Evolutionary conservation across 2,329 filamentous ascomycete species (phyloP), one percentile per base, ranked within the genome.

Genomic region (Diaporthe ampelina): DNA sequence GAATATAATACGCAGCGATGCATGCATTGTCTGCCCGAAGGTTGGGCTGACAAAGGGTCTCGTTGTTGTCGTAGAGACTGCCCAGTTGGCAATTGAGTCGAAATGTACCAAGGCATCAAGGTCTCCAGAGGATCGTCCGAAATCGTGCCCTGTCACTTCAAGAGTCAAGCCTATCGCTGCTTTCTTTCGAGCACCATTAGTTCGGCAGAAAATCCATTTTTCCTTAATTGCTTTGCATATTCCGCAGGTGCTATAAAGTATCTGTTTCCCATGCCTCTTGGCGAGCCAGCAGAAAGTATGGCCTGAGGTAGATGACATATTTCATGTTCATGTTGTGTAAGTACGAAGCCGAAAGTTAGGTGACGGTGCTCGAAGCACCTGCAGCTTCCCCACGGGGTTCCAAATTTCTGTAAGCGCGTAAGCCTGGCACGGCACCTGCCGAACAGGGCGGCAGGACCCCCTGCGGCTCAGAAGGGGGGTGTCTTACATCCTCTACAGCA

Each of bases 401-500:
- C n/a, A 54, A 29, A 19, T 68, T 26, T n/a, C n/a, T 54, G 45
- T n/a, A 40, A 21, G 8, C 4, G 26, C 61, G 8, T 13, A 37
- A 40, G 21, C 13, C 50, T 68, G 63, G 48, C 21, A 7, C 63
- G 63, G 48, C 48, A 52, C 29, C 17, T 37, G 63, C 63, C 45
- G 63, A 37, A 40, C 63, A 26, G 45, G 45, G 63, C 32, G 37
- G 13, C 21, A 15, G 17, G n/a, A 4, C 29, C 43, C 21, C 21
- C 61, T 65, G 61, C 29, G 29, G 43, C 35, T 65, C 26, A 65
- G 61, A 65, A 35, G n/a, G n/a, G n/a, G n/a, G n/a, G n/a, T n/a
- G n/a, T n/a, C n/a, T n/a, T n/a, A n/a, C n/a, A n/a, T n/a, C n/a
- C n/a, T n/a, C n/a, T n/a, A n/a, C n/a, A n/a, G n/a, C n/a, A n/a